Percentiles rank a stretch among this genome's conserved stretches.
Conservation (phyloP, 1,139 yeast genomes). For the Tardiomyces blankii region DNA sequence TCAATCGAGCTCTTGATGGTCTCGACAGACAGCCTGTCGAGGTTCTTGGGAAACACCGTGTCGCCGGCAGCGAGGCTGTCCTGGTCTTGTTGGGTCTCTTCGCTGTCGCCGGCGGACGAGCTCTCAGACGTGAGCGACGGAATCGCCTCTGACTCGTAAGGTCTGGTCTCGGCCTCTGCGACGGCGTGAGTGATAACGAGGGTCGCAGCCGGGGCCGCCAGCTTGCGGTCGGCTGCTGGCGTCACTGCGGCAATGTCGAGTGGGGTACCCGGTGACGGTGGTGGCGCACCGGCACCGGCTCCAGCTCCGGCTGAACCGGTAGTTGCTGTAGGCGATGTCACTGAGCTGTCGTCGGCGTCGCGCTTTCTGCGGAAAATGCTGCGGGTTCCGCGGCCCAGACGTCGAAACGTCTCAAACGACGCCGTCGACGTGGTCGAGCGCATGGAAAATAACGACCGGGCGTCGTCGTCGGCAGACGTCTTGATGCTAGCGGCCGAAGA, state of each 20-base stretch:
- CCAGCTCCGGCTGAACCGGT: background rate
- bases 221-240: background rate
- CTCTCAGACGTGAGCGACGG: slow-evolving; percentile 1
- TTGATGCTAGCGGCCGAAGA: background rate
- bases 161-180: slow-evolving; percentile 15
- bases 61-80: slow-evolving; percentile 20
- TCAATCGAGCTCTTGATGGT: slow-evolving; percentile 26
- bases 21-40: slow-evolving; percentile 24
- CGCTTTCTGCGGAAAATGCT: background rate
- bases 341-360: slow-evolving; percentile 1
- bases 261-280: background rate
- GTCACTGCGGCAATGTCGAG: background rate
- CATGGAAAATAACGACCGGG: slow-evolving; percentile 7
- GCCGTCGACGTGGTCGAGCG: slow-evolving; percentile 17
- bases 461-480: background rate
- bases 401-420: slow-evolving; percentile 19
- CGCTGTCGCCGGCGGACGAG: slow-evolving; percentile 4
- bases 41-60: slow-evolving; percentile 27
- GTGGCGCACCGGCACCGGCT: background rate
- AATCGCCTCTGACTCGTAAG: background rate
- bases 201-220: background rate
- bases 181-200: slow-evolving; percentile 5
- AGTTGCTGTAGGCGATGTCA: background rate
- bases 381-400: slow-evolving; percentile 5
- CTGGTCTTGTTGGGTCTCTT: slow-evolving; percentile 16